Evolutionary conservation across 345 rosid genomes (phyloP).

Genomic region (Eucalyptus albens): DNA sequence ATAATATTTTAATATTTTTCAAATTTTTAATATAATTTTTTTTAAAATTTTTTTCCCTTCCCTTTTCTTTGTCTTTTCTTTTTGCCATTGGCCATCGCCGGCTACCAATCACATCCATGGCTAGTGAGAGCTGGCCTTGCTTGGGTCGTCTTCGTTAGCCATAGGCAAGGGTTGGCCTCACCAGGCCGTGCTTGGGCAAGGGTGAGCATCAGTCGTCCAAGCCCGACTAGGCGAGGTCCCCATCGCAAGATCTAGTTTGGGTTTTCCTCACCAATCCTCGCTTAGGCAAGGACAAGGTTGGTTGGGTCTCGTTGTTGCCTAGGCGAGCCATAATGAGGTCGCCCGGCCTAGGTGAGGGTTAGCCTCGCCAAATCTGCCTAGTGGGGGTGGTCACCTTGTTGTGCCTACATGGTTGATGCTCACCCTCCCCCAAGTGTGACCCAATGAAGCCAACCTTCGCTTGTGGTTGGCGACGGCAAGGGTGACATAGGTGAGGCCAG

Average conservation of each 20-base stretch:
- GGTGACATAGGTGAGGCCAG: too few species aligned
- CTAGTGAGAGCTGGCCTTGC: too few species aligned
- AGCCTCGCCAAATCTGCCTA: rapidly evolving
- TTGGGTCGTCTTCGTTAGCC: rapidly evolving
- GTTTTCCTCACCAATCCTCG: too few species aligned
- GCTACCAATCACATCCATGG: too few species aligned
- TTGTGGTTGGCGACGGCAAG: rapidly evolving
- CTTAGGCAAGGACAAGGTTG: too few species aligned
- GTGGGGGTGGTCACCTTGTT: rapidly evolving
- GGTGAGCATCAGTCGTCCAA: rapidly evolving
- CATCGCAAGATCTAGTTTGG: too few species aligned
- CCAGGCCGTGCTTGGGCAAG: rapidly evolving
- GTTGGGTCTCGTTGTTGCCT: rapidly evolving
- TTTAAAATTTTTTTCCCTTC: rapidly evolving
- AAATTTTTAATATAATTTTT: too few species aligned
- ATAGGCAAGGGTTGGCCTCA: too few species aligned
- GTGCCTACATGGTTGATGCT: rapidly evolving
- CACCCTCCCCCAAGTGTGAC: rapidly evolving
- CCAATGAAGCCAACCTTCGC: too few species aligned
- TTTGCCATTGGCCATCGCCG: rapidly evolving
- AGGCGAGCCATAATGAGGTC: rapidly evolving
- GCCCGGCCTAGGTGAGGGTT: rapidly evolving
- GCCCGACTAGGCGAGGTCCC: rapidly evolving
- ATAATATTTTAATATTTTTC: too few species aligned
- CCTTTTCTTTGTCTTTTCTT: too few species aligned